Conservation (phyloP, 1,284 basidiomycete species). For the Wallemia mellicola region DNA sequence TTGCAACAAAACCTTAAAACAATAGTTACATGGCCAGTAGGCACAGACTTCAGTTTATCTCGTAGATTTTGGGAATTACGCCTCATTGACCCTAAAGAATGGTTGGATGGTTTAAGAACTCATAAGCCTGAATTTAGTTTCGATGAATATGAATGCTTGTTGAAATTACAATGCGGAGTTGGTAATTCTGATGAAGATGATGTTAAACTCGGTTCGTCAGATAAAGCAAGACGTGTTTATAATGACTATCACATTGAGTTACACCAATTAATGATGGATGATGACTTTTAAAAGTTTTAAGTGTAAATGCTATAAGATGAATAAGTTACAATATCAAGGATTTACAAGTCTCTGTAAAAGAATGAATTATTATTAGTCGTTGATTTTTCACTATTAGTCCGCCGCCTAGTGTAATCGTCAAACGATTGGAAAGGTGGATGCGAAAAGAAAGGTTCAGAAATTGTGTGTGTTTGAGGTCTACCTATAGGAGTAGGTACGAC, state of each 20-base stretch:
- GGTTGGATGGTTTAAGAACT: slow-evolving; percentile 21
- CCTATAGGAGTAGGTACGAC: no score
- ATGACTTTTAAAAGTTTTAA: background rate
- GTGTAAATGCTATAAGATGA: background rate
- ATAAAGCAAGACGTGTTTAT: slow-evolving; percentile 8
- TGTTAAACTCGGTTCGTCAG: slow-evolving; percentile 7
- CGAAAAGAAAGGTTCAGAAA: no score
- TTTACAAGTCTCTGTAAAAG: background rate
- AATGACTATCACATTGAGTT: slow-evolving; percentile 18
- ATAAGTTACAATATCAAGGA: background rate
- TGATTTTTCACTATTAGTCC: no score
- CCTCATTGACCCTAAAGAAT: slow-evolving; percentile 36
- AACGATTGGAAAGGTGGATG: no score
- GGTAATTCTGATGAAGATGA: slow-evolving; percentile 2
- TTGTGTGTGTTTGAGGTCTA: no score
- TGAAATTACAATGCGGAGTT: slow-evolving; percentile 57
- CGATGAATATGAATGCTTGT: slow-evolving; percentile 67
- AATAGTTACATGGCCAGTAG: slow-evolving; percentile 28
- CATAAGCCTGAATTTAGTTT: slow-evolving; percentile 36
- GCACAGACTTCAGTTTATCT: slow-evolving; percentile 40
- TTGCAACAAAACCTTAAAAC: slow-evolving; percentile 76
- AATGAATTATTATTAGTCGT: background rate
- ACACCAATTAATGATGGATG: slow-evolving; percentile 14
- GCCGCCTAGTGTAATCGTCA: no score
- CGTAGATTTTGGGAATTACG: slow-evolving; percentile 59